Evolutionary conservation across 106 monocot genomes (phyloP), one percentile per base, ranked within the genome.

Genomic region (Phalaenopsis aphrodite): DNA sequence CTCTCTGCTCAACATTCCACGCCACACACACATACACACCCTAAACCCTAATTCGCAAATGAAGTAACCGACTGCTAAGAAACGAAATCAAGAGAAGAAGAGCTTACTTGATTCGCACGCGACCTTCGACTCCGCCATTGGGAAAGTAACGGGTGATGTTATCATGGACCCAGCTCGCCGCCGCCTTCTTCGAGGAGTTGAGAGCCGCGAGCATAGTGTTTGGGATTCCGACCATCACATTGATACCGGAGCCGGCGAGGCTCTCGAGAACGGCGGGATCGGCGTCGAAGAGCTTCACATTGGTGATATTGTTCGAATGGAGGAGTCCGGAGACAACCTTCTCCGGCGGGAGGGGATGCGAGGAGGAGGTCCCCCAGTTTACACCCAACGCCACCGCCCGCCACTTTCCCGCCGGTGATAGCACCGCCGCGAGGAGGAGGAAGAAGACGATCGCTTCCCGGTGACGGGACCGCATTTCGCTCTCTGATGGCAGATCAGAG

Each of bases 91-190:
- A 68, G 39, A 68, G 17, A 24, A 80, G 41, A 57, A 6, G 43
- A 47, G n/a, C 89, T 93, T 81, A 93, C 96, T 93, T 90, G 79
- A 93, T 90, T 75, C 82, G 84, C 55, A 93, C 86, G 5, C 86
- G 86, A 24, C 83, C 84, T 30, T 69, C 87, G 19, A 57, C 56
- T 23, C 82, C 83, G 45, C 65, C 83, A 65, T 42, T 42, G 36
- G 80, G 55, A 30, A 88, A 19, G 78, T 96, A 93, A 46, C 96
- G 84, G 47, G 93, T 92, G 84, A 96, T 80, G 52, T 93, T 96
- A 68, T 96, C 93, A 80, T 96, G 96, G 24, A 96, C 91, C 93
- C 93, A 96, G 41, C 87, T 79, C n/a, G 80, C 84, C 43, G 96
- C 96, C 47, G 91, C 91, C 84, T 86, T 87, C 82, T 81, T 88